Base-by-base conservation (phyloP, 208 protist genomes). In the Angomonas ambiguus region DNA sequence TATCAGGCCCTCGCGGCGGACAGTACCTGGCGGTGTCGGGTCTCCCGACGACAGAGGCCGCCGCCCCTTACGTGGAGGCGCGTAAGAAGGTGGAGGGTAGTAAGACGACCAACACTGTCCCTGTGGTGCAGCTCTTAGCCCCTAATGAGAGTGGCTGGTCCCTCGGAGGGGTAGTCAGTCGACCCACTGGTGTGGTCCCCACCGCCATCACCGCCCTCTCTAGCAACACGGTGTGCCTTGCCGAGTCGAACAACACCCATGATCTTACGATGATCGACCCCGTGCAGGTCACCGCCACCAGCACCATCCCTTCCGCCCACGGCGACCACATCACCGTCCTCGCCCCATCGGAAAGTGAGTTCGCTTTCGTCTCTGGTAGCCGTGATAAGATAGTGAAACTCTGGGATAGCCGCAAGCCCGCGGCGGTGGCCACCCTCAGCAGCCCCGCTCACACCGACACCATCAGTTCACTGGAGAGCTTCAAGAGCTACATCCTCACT, bases 241-340 rank as follows among this genome's bases (percentile, higher is more conserved):
- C 84, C n/a, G 84, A 93, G 70, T 80, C 75, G 59, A 16, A 59
- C 49, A 24, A 0, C n/a, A 28, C 34, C 22, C 83, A 89, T 65
- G 67, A 83, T 31, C 41, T 89, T 25, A 28, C 62, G 35, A 64
- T 90, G 30, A 34, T 84, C 58, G 82, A 74, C 67, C 71, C 71
- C 16, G 59, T 58, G 22, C 78, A 64, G 33, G 79, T 77, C 42
- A 79, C 82, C 56, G 53, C 73, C n/a, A 55, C 80, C 51, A 71
- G 72, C 22, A 79, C 74, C 13, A 70, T 93, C 38, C 62, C 65
- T 0, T 51, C 62, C 1, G 87, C 78, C 0, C 90, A 95, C 69
- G 66, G 68, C 30, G 87, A 93, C 70, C 91, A 80, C 78, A 88
- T 82, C 34, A 95, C 90, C 2, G 65, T 79, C 1, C 67, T 95